These are phyloP conservation scores for Geosmithia morbida DNA, from an alignment of 2,329 filamentous ascomycete genomes.

Conservation along the genomic window DNA sequence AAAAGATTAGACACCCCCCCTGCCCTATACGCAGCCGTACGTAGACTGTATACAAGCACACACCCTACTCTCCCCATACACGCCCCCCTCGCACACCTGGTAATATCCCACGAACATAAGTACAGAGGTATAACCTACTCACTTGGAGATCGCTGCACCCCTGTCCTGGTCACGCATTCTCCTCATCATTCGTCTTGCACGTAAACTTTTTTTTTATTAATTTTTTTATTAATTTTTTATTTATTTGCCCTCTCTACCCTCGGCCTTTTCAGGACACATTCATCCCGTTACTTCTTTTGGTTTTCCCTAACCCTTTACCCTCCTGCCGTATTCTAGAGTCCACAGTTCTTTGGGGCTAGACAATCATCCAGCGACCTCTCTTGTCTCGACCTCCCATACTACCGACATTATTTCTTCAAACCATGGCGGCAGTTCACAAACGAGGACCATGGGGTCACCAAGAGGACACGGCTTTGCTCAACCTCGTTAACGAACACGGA, in stretches of 20 bases:
- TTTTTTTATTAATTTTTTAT: not conserved
- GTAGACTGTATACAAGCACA: not conserved
- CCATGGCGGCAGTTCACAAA: slow-evolving; percentile 8
- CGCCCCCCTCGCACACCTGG: not conserved
- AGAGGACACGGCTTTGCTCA: slow-evolving; percentile 59
- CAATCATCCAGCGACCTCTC: too few species aligned
- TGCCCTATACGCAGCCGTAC: too few species aligned
- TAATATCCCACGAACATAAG: not conserved
- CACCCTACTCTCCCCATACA: not conserved
- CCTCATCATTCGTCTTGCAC: not conserved
- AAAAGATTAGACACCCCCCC: too few species aligned
- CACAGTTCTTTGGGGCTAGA: too few species aligned
- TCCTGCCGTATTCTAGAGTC: too few species aligned
- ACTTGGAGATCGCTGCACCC: not conserved
- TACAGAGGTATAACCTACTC: not conserved
- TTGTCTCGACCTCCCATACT: not conserved
- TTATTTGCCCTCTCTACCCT: not conserved
- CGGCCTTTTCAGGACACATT: not conserved
- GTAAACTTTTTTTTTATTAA: not conserved
- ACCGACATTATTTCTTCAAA: not conserved
- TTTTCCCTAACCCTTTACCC: too few species aligned
- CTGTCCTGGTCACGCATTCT: not conserved
- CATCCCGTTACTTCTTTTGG: not conserved
- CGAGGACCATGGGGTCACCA: slow-evolving; percentile 73
- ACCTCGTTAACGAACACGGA: slow-evolving; percentile 57